phyloP scores from a whole-genome alignment of 805 yeast species.

The Grigorovia yakushimaensis region DNA sequence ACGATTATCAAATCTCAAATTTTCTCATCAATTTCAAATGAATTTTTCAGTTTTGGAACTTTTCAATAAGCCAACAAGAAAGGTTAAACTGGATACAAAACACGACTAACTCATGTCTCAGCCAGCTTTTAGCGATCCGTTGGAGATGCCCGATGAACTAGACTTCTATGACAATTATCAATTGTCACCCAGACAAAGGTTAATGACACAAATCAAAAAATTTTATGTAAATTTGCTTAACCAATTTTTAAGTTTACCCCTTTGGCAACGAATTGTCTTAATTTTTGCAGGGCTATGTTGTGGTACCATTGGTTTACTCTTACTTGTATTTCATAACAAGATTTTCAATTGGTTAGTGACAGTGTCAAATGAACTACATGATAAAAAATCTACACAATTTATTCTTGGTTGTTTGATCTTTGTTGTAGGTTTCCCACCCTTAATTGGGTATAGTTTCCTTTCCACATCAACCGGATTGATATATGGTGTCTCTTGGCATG shows the following conservation, averaged over 20 bases:
- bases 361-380: slow-evolving; percentile 38
- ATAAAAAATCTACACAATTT: slow-evolving; percentile 33
- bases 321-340: slow-evolving; percentile 21
- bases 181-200: slow-evolving; percentile 27
- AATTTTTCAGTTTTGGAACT: not conserved
- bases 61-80: not conserved
- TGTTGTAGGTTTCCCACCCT: slow-evolving; percentile 79
- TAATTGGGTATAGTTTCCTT: slow-evolving; percentile 70
- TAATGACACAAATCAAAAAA: slow-evolving; percentile 14
- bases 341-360: slow-evolving; percentile 29
- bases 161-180: slow-evolving; percentile 27
- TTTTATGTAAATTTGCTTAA: slow-evolving; percentile 7
- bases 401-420: slow-evolving; percentile 46
- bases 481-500: slow-evolving; percentile 63
- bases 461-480: slow-evolving; percentile 66
- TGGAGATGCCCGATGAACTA: slow-evolving; percentile 14
- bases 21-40: no score
- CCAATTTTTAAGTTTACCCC: slow-evolving; percentile 12
- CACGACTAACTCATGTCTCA: not conserved
- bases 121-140: not conserved
- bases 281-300: slow-evolving; percentile 9
- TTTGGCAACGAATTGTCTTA: slow-evolving; percentile 18
- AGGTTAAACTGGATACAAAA: not conserved
- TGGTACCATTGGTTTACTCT: slow-evolving; percentile 10
- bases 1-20: not conserved